Evolutionary conservation across 208 protist genomes (phyloP), one percentile per base, ranked within the genome.

Genomic region (Wallacemonas sp.): DNA sequence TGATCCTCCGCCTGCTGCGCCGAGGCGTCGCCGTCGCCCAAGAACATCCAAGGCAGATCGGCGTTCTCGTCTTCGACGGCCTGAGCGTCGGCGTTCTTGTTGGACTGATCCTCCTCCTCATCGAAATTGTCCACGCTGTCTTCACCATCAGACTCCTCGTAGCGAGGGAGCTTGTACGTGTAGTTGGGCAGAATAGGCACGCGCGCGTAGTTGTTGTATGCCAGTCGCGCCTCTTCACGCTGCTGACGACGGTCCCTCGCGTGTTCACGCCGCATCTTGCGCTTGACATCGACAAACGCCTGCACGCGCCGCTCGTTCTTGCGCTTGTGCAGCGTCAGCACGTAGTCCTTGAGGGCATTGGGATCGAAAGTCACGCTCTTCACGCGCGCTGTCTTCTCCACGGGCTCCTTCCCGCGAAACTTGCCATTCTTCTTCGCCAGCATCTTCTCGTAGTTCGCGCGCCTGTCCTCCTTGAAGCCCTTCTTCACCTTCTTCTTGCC

Each of bases 161-260:
- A 66, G 32, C 22, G 42, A 0, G 89, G 89, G 12, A 94, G 66
- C 32, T 82, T 63, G 65, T 84, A 95, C 27, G 82, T 90, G 76
- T 92, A 95, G 73, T 95, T 84, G 8, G 89, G 89, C 15, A 95
- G 63, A 66, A 95, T 95, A 9, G 89, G 89, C 13, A 95, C 72
- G 1, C 76, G 75, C 6, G 89, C 89, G 73, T 89, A 95, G 66
- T 79, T 81, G 68, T 95, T 95, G 72, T 93, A 95, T 36, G 86
- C 81, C 54, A 78, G 69, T 3, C 89, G 80, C 32, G 89, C 89
- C 82, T 92, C 78, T 76, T 95, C 89, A 0, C 84, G 83, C 67
- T 92, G 86, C 37, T 88, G 73, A 24, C 78, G 86, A 2, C 89
- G 86, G 4, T 69, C 80, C 67, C 83, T 88, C 10, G 84, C 66